Percentiles rank a stretch among this genome's conserved stretches.
phyloP scores from a whole-genome alignment of 108 stramenopile species.

The Cyclotella distinguenda region DNA sequence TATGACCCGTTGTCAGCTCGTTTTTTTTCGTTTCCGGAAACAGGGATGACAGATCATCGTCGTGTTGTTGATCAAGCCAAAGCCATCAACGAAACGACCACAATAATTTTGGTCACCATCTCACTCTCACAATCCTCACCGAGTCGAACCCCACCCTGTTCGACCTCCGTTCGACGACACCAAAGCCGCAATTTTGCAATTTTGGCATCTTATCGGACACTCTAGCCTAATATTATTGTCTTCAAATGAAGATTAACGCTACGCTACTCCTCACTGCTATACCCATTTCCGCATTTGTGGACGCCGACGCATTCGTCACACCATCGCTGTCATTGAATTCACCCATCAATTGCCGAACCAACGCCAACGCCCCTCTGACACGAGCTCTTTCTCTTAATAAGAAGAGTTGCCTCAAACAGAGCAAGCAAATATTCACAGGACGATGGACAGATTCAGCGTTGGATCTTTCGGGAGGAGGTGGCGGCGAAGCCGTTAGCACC shows the following conservation, averaged over 20 bases:
- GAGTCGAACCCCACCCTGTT: too few species aligned
- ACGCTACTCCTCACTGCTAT: conserved; percentile 39
- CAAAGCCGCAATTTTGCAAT: too few species aligned
- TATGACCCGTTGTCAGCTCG: too few species aligned
- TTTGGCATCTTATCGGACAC: too few species aligned
- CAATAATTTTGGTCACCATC: neutral
- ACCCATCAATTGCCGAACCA: neutral
- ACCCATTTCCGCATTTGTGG: conserved; percentile 33
- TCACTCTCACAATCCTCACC: too few species aligned
- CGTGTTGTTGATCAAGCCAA: too few species aligned
- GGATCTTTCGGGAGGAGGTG: conserved; percentile 40
- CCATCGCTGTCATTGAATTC: neutral
- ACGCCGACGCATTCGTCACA: conserved; percentile 44
- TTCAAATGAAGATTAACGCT: conserved; percentile 33
- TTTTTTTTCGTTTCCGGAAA: conserved; percentile 14
- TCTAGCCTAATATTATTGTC: too few species aligned
- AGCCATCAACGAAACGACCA: neutral
- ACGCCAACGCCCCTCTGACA: conserved; percentile 25
- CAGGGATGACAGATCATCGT: too few species aligned
- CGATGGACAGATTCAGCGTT: conserved; percentile 3
- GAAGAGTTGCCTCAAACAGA: neutral
- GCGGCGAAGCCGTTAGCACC: conserved; percentile 26
- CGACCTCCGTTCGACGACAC: too few species aligned
- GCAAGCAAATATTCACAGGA: conserved; percentile 3
- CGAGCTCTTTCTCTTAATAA: conserved; percentile 5